Evolutionary conservation across 805 yeast species (phyloP).

Genomic region (Naumovozyma dairenensis): DNA sequence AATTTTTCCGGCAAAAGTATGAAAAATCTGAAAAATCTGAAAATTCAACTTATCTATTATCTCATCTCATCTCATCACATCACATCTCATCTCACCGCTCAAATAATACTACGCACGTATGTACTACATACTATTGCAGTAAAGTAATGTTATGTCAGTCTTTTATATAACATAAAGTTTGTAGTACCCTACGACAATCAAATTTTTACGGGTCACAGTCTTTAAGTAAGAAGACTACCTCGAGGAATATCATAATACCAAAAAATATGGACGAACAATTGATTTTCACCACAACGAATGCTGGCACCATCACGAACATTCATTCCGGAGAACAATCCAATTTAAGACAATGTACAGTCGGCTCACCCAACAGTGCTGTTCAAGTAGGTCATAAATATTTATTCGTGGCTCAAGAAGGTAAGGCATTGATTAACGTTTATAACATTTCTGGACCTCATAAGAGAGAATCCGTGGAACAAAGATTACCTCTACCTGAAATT

Average conservation of each 20-base stretch:
- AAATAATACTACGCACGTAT: no score
- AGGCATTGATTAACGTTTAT: conserved; percentile 69
- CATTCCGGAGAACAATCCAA: conserved; percentile 25
- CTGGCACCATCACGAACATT: conserved; percentile 22
- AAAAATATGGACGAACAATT: conserved; percentile 23
- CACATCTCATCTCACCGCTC: conserved; percentile 7
- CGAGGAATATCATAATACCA: no score
- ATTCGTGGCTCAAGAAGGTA: conserved; percentile 56
- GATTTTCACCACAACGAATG: conserved; percentile 22
- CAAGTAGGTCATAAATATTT: conserved; percentile 47
- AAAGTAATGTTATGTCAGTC: no score
- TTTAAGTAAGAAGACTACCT: no score
- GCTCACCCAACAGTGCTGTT: conserved; percentile 40
- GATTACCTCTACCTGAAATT: conserved; percentile 77
- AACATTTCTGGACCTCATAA: conserved; percentile 33
- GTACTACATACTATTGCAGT: no score
- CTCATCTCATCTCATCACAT: conserved; percentile 18
- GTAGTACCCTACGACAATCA: no score
- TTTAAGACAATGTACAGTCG: conserved; percentile 34
- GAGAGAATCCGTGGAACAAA: conserved; percentile 55
- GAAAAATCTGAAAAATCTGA: no score
- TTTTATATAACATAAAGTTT: no score
- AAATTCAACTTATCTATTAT: no score
- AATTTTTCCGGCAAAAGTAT: no score
- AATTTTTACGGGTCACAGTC: no score